These are phyloP conservation scores for Prunus dulcis DNA, from an alignment of 306 rosid species.

Conservation along the genomic window DNA sequence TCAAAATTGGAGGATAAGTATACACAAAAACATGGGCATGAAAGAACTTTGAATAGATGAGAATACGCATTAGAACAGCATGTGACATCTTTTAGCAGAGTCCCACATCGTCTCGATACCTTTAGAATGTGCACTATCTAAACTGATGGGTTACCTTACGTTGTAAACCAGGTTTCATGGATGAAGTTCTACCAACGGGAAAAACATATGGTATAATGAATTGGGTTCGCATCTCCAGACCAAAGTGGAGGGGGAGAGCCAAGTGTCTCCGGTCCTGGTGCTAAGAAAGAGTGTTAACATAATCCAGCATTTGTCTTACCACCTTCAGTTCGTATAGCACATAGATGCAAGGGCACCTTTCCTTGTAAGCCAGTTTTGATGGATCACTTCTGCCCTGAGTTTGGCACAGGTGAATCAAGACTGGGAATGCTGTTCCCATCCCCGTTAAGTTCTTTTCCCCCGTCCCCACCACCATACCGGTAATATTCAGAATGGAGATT, in stretches of 20 bases:
- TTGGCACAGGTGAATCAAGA: too few species aligned
- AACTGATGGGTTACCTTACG: not conserved
- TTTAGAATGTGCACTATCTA: not conserved
- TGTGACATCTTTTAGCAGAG: not conserved
- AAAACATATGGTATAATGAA: not conserved
- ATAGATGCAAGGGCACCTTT: not conserved
- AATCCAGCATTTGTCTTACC: too few species aligned
- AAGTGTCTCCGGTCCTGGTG: not conserved
- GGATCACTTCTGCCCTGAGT: too few species aligned
- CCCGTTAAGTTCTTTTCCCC: too few species aligned
- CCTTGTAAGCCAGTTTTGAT: not conserved
- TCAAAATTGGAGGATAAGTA: not conserved
- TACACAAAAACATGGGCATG: not conserved
- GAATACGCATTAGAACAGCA: not conserved
- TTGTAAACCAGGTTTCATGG: not conserved
- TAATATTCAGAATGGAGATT: too few species aligned
- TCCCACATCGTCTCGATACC: not conserved
- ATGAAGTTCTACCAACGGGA: not conserved
- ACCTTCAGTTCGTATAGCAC: too few species aligned
- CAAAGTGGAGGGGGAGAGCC: not conserved
- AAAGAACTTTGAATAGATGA: not conserved
- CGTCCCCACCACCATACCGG: too few species aligned
- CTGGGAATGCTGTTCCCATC: too few species aligned
- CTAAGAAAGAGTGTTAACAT: not conserved
- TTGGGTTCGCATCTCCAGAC: not conserved